Conservation (phyloP, 2,329 filamentous ascomycete genomes). For the Elsinoe perseae region DNA sequence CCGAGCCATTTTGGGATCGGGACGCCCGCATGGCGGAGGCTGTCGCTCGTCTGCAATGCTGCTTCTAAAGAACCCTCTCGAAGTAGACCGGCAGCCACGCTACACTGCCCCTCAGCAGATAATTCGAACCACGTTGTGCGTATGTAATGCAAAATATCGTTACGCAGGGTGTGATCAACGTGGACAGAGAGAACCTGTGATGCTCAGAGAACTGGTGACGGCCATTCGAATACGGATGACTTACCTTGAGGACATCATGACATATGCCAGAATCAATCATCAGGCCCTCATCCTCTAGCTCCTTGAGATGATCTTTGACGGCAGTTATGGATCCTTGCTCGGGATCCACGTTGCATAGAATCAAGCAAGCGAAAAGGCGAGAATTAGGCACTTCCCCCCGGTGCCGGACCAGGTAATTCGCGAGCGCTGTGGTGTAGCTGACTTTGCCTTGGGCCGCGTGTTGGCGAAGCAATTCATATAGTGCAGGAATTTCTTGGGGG, state of each 20-base stretch:
- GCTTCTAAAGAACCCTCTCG: constrained; percentile 77
- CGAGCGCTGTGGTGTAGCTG: constrained; percentile 38
- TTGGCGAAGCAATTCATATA: constrained; percentile 45
- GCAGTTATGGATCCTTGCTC: constrained; percentile 57
- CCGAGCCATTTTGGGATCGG: constrained; percentile 63
- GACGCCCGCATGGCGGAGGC: constrained; percentile 50
- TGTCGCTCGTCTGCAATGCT: constrained; percentile 61
- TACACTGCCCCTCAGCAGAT: constrained; percentile 55
- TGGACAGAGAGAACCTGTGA: constrained; percentile 65
- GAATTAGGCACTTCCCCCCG: constrained; percentile 49
- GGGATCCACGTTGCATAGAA: constrained; percentile 61
- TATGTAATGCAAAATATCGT: constrained; percentile 65
- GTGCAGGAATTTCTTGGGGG: constrained; percentile 23
- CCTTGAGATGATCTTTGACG: constrained; percentile 57
- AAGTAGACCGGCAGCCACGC: constrained; percentile 64
- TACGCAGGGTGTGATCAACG: constrained; percentile 72
- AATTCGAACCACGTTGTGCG: constrained; percentile 62
- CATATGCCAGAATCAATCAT: constrained; percentile 59
- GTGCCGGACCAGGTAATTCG: constrained; percentile 52
- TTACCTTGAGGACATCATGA: constrained; percentile 61
- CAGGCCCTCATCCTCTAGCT: constrained; percentile 60
- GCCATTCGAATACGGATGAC: constrained; percentile 20
- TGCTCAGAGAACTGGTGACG: neutral
- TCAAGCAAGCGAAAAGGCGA: constrained; percentile 64
- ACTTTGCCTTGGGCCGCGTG: constrained; percentile 34